A percentile compares a stretch with the other conserved stretches of the same genome.
phyloP scores from a whole-genome alignment of 129 eudicot genomes.

The Smallanthus sonchifolius region DNA sequence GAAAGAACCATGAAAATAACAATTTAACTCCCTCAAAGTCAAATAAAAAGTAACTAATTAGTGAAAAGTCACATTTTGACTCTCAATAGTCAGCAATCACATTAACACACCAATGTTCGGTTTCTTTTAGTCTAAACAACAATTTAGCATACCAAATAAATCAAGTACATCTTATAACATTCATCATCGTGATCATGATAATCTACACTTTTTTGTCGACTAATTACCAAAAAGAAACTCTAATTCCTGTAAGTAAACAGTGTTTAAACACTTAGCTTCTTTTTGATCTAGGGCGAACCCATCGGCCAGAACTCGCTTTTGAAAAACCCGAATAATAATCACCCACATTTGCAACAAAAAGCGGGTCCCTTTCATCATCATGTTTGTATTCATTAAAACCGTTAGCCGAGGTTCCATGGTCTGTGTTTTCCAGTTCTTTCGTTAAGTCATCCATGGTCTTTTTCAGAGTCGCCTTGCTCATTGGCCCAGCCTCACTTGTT shows the following conservation, averaged over 20 bases:
- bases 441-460: conserved; percentile 83
- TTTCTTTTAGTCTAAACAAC: background rate
- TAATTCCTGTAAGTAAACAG: background rate
- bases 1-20: background rate
- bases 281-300: conserved; percentile 59
- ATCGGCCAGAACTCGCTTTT: conserved; percentile 50
- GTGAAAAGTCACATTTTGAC: background rate
- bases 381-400: conserved; percentile 19
- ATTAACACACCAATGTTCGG: background rate
- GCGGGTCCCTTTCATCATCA: conserved; percentile 83
- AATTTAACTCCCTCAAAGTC: background rate
- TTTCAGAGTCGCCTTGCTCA: conserved; percentile 65
- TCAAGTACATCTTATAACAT: conserved; percentile 5
- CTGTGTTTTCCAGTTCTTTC: conserved; percentile 64
- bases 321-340: conserved; percentile 59
- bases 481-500: conserved; percentile 64
- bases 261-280: conserved; percentile 19
- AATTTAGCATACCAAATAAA: background rate
- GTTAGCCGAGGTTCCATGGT: conserved; percentile 32
- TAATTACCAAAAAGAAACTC: background rate
- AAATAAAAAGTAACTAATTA: background rate
- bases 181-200: conserved; percentile 2
- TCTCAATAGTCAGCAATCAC: conserved; percentile 4
- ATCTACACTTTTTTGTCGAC: conserved; percentile 20
- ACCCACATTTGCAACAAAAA: conserved; percentile 90